Percentiles rank a stretch among this genome's conserved stretches.
phyloP scores from a whole-genome alignment of 352 stramenopile species.

The Phytopythium helicoides region DNA sequence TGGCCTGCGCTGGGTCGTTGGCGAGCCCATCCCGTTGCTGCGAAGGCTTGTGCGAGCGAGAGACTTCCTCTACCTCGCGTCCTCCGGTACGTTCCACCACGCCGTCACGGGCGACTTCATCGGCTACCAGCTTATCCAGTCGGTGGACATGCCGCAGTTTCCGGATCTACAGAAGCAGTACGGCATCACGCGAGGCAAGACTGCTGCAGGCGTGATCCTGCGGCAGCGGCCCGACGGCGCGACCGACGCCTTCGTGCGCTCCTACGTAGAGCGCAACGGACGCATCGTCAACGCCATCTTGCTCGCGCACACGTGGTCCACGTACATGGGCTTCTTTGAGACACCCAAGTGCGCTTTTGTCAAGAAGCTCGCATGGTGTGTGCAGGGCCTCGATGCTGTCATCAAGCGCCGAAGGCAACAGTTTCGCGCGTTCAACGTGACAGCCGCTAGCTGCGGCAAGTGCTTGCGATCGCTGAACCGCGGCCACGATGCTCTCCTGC shows the following conservation, averaged over 20 bases:
- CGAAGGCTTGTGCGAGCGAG: constrained; percentile 30
- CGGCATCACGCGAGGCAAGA: constrained; percentile 6
- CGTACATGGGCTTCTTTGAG: constrained; percentile 3
- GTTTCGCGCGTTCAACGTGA: neutral
- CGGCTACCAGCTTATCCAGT: constrained; percentile 60
- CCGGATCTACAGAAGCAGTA: constrained; percentile 24
- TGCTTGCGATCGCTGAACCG: constrained; percentile 18
- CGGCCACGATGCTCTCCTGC: constrained; percentile 6
- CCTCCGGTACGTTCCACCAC: constrained; percentile 30
- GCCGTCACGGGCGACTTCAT: constrained; percentile 33
- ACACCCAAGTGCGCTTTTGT: constrained; percentile 27
- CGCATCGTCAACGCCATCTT: constrained; percentile 22
- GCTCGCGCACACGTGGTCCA: constrained; percentile 17
- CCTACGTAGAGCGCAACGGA: constrained; percentile 22
- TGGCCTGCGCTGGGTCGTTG: constrained; percentile 32
- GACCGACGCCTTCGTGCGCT: constrained; percentile 20
- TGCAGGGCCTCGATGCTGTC: neutral
- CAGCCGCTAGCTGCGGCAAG: constrained; percentile 7
- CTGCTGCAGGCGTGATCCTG: constrained; percentile 34
- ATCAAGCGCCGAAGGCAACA: neutral
- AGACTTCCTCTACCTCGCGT: constrained; percentile 40
- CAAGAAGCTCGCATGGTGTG: constrained; percentile 37
- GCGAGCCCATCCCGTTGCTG: constrained; percentile 19
- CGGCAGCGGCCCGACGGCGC: constrained; percentile 32
- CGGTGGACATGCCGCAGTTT: constrained; percentile 35